A percentile compares a stretch with the other conserved stretches of the same genome.
phyloP scores from a whole-genome alignment of 768 basidiomycete genomes.

The Suillus ampliporus region DNA sequence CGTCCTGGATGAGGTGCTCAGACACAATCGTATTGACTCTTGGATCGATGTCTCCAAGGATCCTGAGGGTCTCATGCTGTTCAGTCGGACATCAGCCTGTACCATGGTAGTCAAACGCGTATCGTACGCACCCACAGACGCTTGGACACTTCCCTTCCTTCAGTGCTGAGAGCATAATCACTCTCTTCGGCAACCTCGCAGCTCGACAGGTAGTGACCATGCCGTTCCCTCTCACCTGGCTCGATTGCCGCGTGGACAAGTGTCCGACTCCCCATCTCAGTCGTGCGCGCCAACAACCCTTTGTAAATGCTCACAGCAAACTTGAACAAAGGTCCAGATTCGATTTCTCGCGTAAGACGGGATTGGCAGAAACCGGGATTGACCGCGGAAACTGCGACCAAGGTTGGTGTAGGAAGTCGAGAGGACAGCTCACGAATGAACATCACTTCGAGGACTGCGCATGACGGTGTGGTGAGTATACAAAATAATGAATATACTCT shows the following conservation, averaged over 20 bases:
- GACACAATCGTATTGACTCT: constrained; percentile 33
- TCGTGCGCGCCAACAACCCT: constrained; percentile 32
- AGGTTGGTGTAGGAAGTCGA: constrained; percentile 32
- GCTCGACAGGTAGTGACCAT: constrained; percentile 37
- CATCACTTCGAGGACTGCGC: constrained; percentile 40
- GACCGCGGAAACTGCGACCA: constrained; percentile 37
- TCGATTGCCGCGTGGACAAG: constrained; percentile 40
- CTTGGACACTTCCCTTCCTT: constrained; percentile 35
- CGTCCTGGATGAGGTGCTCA: constrained; percentile 23
- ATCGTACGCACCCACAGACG: constrained; percentile 39
- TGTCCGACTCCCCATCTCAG: constrained; percentile 43
- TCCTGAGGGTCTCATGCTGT: constrained; percentile 35
- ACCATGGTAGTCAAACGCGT: background rate
- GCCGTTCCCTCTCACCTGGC: constrained; percentile 28
- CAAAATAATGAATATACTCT: constrained; percentile 3
- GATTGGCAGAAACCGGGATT: constrained; percentile 45
- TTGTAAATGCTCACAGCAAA: constrained; percentile 17
- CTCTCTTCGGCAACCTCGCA: constrained; percentile 35
- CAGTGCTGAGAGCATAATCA: constrained; percentile 33
- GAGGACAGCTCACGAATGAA: constrained; percentile 42
- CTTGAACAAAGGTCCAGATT: constrained; percentile 12
- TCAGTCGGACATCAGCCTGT: background rate
- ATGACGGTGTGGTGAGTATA: background rate
- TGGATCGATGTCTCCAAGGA: constrained; percentile 31
- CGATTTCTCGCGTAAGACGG: constrained; percentile 28